Conservation (phyloP, 2,329 filamentous ascomycete genomes). For the Hymenoscyphus repandus region DNA sequence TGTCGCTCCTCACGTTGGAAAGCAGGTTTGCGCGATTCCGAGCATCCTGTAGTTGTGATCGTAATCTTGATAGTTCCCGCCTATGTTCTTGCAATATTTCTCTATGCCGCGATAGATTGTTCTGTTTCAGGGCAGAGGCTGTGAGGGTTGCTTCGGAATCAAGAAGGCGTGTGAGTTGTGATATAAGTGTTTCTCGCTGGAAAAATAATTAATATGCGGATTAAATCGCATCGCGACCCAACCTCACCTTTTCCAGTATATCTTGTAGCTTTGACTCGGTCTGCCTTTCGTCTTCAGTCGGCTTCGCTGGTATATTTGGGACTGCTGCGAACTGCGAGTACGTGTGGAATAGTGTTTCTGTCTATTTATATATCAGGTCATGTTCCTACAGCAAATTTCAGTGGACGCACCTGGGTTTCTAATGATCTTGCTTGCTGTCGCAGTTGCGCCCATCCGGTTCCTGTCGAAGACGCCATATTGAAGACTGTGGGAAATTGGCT, state of each 20-base stretch:
- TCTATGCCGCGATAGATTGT: constrained; percentile 85
- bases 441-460: constrained; percentile 78
- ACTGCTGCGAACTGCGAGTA: constrained; percentile 89
- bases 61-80: constrained; percentile 73
- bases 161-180: constrained; percentile 79
- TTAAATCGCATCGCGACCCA: neutral
- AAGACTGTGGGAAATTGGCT: neutral
- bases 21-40: constrained; percentile 87
- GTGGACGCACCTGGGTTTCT: constrained; percentile 71
- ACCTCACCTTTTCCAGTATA: constrained; percentile 68
- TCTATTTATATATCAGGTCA: constrained; percentile 46
- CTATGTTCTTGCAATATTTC: constrained; percentile 86
- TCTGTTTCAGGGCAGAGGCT: constrained; percentile 92
- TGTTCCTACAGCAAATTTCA: constrained; percentile 1
- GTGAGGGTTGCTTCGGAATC: constrained; percentile 86
- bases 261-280: constrained; percentile 81
- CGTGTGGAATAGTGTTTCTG: constrained; percentile 73
- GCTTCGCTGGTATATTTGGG: constrained; percentile 72
- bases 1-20: constrained; percentile 85
- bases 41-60: constrained; percentile 66
- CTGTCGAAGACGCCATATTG: constrained; percentile 29
- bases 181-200: constrained; percentile 76
- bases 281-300: constrained; percentile 75
- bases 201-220: constrained; percentile 10
- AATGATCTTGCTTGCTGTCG: constrained; percentile 85